A percentile compares a stretch with the other conserved stretches of the same genome.
Evolutionary conservation across 164 flowering plant species (phyloP).

Genomic region (Houttuynia cordata): DNA sequence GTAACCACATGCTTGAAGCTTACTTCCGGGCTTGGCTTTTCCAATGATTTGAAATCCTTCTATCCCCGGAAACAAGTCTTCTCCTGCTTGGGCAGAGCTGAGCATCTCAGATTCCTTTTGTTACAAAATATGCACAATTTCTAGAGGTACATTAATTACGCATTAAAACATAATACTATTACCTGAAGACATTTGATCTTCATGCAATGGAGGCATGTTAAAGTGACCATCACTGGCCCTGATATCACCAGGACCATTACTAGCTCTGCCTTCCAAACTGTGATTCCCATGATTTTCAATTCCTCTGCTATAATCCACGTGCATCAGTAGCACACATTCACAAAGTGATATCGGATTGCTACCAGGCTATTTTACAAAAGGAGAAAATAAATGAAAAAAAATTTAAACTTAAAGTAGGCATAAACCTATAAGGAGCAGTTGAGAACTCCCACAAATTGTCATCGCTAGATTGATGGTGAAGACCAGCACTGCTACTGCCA

Average conservation of each 20-base stretch:
- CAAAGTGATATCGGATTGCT: too few species aligned
- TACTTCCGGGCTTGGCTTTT: slow-evolving; percentile 71
- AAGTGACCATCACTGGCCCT: slow-evolving; percentile 9
- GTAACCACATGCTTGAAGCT: slow-evolving; percentile 79
- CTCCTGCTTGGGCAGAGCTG: slow-evolving; percentile 17
- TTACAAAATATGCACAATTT: too few species aligned
- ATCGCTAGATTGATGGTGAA: slow-evolving; percentile 9
- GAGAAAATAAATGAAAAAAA: background rate
- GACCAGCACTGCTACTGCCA: slow-evolving; percentile 9
- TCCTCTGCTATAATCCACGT: slow-evolving; percentile 8
- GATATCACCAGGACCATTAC: slow-evolving; percentile 10
- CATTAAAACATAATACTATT: slow-evolving; percentile 9
- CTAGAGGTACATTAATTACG: background rate
- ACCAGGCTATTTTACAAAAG: background rate
- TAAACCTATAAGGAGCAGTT: slow-evolving; percentile 10
- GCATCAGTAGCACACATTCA: background rate
- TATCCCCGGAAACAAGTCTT: slow-evolving; percentile 53
- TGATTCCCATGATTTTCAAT: slow-evolving; percentile 4
- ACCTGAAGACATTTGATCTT: slow-evolving; percentile 15
- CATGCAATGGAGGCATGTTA: slow-evolving; percentile 16
- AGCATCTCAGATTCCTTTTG: too few species aligned
- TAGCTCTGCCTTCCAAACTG: slow-evolving; percentile 5
- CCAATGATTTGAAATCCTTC: slow-evolving; percentile 85
- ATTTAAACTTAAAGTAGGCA: background rate
- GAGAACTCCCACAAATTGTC: slow-evolving; percentile 9